A percentile compares a stretch with the other conserved stretches of the same genome.
These are phyloP conservation scores for Paramecium pentaurelia DNA, from an alignment of 73 alveolate species.

Conservation along the genomic window DNA sequence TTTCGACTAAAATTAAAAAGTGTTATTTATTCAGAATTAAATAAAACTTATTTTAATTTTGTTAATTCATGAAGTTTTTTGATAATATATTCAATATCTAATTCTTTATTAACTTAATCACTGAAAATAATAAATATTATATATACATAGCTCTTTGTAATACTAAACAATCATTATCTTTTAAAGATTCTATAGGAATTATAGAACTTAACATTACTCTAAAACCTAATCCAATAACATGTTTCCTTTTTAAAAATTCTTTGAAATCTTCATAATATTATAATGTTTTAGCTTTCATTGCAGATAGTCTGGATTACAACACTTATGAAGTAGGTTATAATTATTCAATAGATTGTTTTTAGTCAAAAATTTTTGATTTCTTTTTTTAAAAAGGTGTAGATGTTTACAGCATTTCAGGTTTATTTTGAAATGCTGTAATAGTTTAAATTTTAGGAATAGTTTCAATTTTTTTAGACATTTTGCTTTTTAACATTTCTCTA, in stretches of 20 bases:
- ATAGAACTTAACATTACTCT: background rate
- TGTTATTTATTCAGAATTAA: background rate
- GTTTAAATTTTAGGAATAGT: background rate
- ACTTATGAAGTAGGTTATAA: background rate
- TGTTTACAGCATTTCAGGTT: background rate
- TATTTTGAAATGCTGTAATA: background rate
- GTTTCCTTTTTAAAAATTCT: background rate
- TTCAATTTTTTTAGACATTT: background rate
- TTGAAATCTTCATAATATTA: background rate
- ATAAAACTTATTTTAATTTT: background rate
- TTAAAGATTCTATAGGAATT: background rate
- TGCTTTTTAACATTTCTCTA: background rate
- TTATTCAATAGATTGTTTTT: background rate
- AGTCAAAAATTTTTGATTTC: background rate
- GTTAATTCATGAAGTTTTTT: background rate
- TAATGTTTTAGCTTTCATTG: background rate
- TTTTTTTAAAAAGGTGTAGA: background rate
- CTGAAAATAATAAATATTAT: background rate
- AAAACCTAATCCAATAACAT: background rate
- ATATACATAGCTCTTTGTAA: background rate
- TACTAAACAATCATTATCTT: background rate
- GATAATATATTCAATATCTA: background rate
- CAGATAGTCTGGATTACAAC: background rate
- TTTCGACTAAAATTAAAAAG: slow-evolving; percentile 16
- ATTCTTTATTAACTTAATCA: background rate